Conservation (phyloP, 2,329 filamentous ascomycete genomes). For the Ceratocystiopsis minuta region DNA sequence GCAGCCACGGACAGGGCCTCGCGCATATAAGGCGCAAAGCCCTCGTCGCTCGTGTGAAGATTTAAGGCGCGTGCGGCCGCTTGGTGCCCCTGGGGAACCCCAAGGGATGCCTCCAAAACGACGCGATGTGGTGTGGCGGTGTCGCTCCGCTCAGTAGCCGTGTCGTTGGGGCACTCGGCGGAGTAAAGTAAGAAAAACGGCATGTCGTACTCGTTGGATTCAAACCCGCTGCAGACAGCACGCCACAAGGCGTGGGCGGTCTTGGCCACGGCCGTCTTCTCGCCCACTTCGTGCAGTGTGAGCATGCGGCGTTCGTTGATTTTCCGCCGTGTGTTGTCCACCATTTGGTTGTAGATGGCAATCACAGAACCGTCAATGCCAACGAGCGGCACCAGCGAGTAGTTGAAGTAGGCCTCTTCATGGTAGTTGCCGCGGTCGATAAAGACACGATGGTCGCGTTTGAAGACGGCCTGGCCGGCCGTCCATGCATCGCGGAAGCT, state of each 20-base stretch:
- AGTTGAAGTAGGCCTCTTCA: conserved; percentile 70
- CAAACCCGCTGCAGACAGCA: conserved; percentile 48
- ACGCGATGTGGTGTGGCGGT: conserved; percentile 41
- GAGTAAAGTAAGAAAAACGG: conserved; percentile 67
- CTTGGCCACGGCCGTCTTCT: conserved; percentile 53
- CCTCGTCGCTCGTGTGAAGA: conserved; percentile 48
- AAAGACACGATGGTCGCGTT: conserved; percentile 64
- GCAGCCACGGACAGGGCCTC: conserved; percentile 47
- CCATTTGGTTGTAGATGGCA: conserved; percentile 62
- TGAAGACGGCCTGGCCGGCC: conserved; percentile 66
- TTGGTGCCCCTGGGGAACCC: conserved; percentile 45
- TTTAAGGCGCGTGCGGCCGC: conserved; percentile 46
- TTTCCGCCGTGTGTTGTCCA: conserved; percentile 63
- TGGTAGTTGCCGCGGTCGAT: conserved; percentile 50
- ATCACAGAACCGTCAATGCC: conserved; percentile 57
- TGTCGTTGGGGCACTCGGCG: conserved; percentile 19
- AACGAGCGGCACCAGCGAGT: conserved; percentile 63
- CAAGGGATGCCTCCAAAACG: conserved; percentile 53
- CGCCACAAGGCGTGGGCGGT: conserved; percentile 59
- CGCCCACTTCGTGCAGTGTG: conserved; percentile 58
- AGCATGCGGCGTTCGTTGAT: conserved; percentile 67
- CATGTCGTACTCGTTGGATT: conserved; percentile 57
- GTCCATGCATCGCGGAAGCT: conserved; percentile 49
- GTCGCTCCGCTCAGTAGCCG: conserved; percentile 53
- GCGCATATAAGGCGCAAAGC: conserved; percentile 59